Evolutionary conservation across 2,329 filamentous ascomycete genomes (phyloP), one percentile per base, ranked within the genome.

Genomic region (Ceratocystis cacaofunesta): DNA sequence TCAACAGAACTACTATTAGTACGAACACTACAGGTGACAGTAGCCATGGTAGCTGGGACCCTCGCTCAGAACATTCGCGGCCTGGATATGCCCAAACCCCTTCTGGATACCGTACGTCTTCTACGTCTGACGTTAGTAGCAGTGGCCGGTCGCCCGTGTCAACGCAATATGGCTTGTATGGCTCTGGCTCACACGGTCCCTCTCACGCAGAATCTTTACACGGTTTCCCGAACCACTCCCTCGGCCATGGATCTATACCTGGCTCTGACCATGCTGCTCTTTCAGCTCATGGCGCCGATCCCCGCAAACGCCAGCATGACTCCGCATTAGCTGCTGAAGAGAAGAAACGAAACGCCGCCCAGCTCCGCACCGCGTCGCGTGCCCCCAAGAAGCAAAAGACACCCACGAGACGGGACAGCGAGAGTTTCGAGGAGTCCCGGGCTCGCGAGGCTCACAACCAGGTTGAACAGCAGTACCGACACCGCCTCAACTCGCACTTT

Each of bases 391-490:
- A 66, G 60, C 61, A 67, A 12, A 69, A 65, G 55, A 44, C 58
- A 15, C 66, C 66, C 2, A 50, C 52, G 2, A 43, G 61, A 30
- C 48, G 60, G 3, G 78, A 0, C 75, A 81, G 70, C 71, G 74
- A 55, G 78, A 81, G 68, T 71, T 80, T 1, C 75, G 81, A 65
- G 75, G 75, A 55, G 69, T 70, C 10, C 65, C 68, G 72, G 65
- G 69, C 71, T 1, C 69, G 72, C 15, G 72, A 71, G 63, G 71
- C 71, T 57, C 77, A 79, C 69, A 79, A 79, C 70, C 75, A 78
- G 62, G 77, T 79, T 7, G 77, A 79, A 71, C 78, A 78, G 70
- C 76, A 79, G 69, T 79, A 79, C 71, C 76, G 77, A 44, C 78
- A 78, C 71, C 72, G 77, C 28, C 75, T 79, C 43, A 79, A 79